A percentile compares a stretch with the other conserved stretches of the same genome.
phyloP scores from a whole-genome alignment of 176 grass and related monocot species.

The Raddia distichophylla region DNA sequence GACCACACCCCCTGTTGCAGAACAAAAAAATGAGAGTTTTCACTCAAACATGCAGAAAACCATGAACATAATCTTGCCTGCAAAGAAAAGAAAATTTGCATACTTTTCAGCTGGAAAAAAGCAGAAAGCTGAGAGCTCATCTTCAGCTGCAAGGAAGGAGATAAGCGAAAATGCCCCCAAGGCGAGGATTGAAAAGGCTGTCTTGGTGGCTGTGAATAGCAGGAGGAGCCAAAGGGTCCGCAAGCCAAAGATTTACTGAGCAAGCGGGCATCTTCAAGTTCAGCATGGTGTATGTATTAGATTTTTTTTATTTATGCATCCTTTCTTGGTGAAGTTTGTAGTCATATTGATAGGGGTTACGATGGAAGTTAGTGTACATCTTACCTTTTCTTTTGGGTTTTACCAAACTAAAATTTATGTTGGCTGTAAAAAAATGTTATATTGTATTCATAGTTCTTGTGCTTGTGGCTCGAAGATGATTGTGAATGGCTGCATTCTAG shows the following conservation, averaged over 20 bases:
- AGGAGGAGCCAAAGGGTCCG: constrained; percentile 56
- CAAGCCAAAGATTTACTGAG: constrained; percentile 55
- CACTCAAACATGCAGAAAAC: constrained; percentile 16
- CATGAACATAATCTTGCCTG: neutral
- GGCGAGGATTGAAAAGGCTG: constrained; percentile 42
- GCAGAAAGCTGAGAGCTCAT: constrained; percentile 11
- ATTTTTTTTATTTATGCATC: neutral
- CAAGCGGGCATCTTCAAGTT: neutral
- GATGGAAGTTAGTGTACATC: constrained; percentile 37
- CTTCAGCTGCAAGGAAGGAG: constrained; percentile 25
- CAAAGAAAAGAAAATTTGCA: constrained; percentile 2
- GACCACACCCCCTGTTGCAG: neutral
- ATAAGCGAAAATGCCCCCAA: constrained; percentile 19
- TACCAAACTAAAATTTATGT: constrained; percentile 19
- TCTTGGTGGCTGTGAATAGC: constrained; percentile 55
- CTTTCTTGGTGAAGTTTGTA: neutral
- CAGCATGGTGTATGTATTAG: constrained; percentile 18
- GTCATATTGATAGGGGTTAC: constrained; percentile 21
- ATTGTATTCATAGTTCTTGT: neutral
- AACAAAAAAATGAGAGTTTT: neutral
- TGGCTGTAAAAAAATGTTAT: neutral
- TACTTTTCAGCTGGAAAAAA: neutral
- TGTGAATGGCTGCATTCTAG: neutral
- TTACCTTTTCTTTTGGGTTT: neutral
- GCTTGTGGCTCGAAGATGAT: neutral